Percentiles rank a stretch among this genome's conserved stretches.
These are phyloP conservation scores for Pichia insulana DNA, from an alignment of 805 yeast genomes.

Conservation along the genomic window DNA sequence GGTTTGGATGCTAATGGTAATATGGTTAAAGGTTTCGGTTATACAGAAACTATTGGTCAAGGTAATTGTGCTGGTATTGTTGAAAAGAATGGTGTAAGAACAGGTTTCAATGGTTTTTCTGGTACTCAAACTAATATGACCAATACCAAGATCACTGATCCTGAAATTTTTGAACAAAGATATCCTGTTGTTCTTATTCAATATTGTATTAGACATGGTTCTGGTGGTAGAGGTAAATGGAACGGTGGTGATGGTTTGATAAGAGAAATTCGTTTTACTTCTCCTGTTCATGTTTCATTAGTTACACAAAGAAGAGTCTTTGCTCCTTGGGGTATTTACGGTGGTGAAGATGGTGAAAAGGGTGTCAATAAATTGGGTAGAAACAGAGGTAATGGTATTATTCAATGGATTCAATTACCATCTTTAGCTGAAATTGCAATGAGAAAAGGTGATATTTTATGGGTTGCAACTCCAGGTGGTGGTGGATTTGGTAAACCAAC, in stretches of 20 bases:
- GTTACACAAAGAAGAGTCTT: constrained; percentile 76
- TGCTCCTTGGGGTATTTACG: constrained; percentile 80
- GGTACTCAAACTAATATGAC: constrained; percentile 96
- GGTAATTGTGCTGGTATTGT: constrained; percentile 80
- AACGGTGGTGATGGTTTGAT: constrained; percentile 82
- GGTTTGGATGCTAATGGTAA: constrained; percentile 47
- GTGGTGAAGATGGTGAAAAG: constrained; percentile 68
- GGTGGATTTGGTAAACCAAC: constrained; percentile 58
- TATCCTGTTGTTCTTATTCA: constrained; percentile 75
- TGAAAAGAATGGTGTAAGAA: constrained; percentile 17
- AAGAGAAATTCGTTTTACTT: constrained; percentile 74
- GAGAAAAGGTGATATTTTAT: constrained; percentile 32
- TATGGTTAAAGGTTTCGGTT: constrained; percentile 65
- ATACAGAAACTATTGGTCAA: constrained; percentile 91
- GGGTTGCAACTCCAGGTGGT: constrained; percentile 73
- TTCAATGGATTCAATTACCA: constrained; percentile 33
- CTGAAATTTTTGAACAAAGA: constrained; percentile 80
- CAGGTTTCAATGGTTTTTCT: constrained; percentile 71
- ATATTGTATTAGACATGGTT: constrained; percentile 57
- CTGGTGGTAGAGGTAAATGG: constrained; percentile 74
- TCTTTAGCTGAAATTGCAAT: constrained; percentile 27
- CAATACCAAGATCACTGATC: constrained; percentile 86
- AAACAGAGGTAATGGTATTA: constrained; percentile 30
- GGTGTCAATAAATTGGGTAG: constrained; percentile 57
- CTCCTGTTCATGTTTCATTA: constrained; percentile 67